Base-by-base conservation (phyloP, 768 basidiomycete genomes). In the Mycena chlorophos region DNA sequence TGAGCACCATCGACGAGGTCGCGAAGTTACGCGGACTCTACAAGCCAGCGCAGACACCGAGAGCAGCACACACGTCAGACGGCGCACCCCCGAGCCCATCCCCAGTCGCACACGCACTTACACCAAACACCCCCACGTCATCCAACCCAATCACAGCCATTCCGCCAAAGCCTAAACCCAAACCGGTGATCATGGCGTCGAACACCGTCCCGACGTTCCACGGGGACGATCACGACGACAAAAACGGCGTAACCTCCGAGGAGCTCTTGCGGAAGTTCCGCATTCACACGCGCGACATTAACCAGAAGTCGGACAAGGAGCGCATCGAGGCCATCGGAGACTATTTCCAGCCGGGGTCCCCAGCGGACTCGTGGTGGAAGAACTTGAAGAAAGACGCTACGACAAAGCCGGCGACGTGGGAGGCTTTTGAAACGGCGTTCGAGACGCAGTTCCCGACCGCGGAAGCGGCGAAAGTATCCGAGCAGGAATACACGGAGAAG, bases 351-450 rank as follows among this genome's bases (percentile, higher is more conserved):
- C 53, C 45, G 28, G 27, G 45, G 4, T 59, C 50, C 3, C 49
- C 58, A 3, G 54, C 58, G 1, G 54, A 49, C 19, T 40, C 45
- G 40, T 59, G 58, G 58, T 59, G 20, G 25, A 26, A n/a, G n/a
- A n/a, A n/a, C 12, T 25, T 0, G 1, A 37, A 23, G 1, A 14
- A 52, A 8, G 23, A 17, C 0, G 51, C 31, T 13, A 23, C 43
- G 3, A 46, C 3, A 2, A 8, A 50, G 16, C 17, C 48, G 16
- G 26, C 28, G n/a, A 53, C 38, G 17, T 57, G 56, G 51, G 29
- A 6, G 1, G 39, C 38, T 19, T 19, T 42, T 19, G 47, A 57
- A 42, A 30, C 39, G 17, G 56, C 46, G 2, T 37, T 37, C 34
- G 12, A 10, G n/a, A 37, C n/a, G 12, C 34, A 37, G 34, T 37